Evolutionary conservation across 164 flowering plant species (phyloP), one percentile per base, ranked within the genome.

Genomic region (Tinospora cordifolia): DNA sequence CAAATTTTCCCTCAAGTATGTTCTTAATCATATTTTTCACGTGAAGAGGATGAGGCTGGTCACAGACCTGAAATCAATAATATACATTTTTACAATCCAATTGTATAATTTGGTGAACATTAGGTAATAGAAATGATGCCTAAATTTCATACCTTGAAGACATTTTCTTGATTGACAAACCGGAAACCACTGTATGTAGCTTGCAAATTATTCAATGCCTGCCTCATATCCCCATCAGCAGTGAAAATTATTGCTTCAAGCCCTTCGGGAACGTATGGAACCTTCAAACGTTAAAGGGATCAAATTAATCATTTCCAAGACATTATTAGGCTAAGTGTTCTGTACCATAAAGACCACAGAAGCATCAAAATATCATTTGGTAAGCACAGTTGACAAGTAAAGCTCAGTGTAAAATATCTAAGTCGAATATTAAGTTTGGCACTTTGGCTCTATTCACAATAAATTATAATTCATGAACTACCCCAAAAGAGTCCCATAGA

Each of bases 221-320:
- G 99, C 78, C 99, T 86, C 98, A 95, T 95, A 73, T 95, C 99
- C 69, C 99, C 99, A 87, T 95, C 99, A 79, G 99, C 97, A 57
- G 98, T 95, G 77, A 95, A 95, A 62, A 95, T 91, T 60, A 95
- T 88, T n/a, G 98, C 99, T 79, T 92, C 98, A 75, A 95, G 96
- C 30, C 98, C 99, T 83, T 92, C 96, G 9, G 97, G 94, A 62
- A 88, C 86, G 77, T 86, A 90, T 5, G 98, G 90, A 68, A 95
- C 99, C 98, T 94, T 79, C 76, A 83, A 34, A 67, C 19, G 62
- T 72, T 15, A 77, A 67, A 75, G 11, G 63, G 47, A 25, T 65
- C 51, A 51, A 64, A 38, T 76, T 17, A 36, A 46, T 13, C 44
- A 64, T 14, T 54, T 58, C 15, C 57, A 65, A 44, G 6, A 7